phyloP scores from a whole-genome alignment of 2,329 filamentous ascomycete genomes.

The Mariannaea elegans region DNA sequence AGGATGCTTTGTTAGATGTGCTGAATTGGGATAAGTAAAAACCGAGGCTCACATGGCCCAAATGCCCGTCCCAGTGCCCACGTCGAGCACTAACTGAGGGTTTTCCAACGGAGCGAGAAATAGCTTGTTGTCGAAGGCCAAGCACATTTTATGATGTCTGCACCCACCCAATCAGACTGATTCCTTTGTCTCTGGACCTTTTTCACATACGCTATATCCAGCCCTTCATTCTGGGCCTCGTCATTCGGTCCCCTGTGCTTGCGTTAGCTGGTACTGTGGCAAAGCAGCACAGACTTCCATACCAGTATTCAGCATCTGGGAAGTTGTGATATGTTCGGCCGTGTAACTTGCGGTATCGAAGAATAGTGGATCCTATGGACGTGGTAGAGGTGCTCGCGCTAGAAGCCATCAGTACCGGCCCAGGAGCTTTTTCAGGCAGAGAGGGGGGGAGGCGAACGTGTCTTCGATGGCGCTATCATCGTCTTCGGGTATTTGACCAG shows the following conservation, averaged over 20 bases:
- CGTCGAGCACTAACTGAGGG: slow-evolving; percentile 47
- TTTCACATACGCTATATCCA: slow-evolving; percentile 31
- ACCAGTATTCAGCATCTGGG: not conserved
- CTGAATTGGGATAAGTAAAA: too few species aligned
- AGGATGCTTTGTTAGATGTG: too few species aligned
- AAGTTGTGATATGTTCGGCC: slow-evolving; percentile 21
- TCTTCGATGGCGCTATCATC: not conserved
- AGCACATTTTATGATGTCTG: slow-evolving; percentile 29
- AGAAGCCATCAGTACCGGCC: not conserved
- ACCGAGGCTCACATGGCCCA: slow-evolving; percentile 8
- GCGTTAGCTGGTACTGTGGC: too few species aligned
- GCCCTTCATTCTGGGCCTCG: slow-evolving; percentile 29
- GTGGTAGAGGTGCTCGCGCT: not conserved
- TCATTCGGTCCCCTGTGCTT: slow-evolving; percentile 30
- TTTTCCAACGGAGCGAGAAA: slow-evolving; percentile 19
- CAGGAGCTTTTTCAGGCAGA: too few species aligned
- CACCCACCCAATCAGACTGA: too few species aligned
- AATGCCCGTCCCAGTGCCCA: slow-evolving; percentile 56
- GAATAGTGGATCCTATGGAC: slow-evolving; percentile 2
- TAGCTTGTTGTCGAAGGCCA: slow-evolving; percentile 22
- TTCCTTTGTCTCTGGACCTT: too few species aligned
- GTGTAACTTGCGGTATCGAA: slow-evolving; percentile 20
- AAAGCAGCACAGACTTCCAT: not conserved
- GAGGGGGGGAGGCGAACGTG: not conserved
- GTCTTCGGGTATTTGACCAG: not conserved